Evolutionary conservation across 2,329 filamentous ascomycete species (phyloP).

Genomic region (Hypoxylon rubiginosum): DNA sequence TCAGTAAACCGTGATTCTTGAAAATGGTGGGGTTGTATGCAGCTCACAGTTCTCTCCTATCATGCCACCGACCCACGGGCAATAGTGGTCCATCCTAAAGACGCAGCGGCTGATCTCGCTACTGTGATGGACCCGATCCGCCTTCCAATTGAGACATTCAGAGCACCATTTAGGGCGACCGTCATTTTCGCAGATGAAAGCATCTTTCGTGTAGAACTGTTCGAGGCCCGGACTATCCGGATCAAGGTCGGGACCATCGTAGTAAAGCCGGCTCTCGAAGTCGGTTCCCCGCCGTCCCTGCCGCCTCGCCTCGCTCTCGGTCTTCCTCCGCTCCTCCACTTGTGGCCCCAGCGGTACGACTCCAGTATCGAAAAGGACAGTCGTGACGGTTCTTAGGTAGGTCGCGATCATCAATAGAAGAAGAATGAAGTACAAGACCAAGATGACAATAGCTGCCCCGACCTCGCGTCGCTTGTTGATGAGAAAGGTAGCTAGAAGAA

Average conservation of each 20-base stretch:
- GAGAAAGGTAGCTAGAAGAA: slow-evolving; percentile 75
- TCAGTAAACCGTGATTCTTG: slow-evolving; percentile 1
- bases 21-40: neutral
- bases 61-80: slow-evolving; percentile 96
- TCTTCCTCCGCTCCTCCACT: slow-evolving; percentile 49
- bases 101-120: slow-evolving; percentile 86
- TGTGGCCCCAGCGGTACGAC: slow-evolving; percentile 75
- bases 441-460: slow-evolving; percentile 75
- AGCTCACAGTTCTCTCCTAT: slow-evolving; percentile 80
- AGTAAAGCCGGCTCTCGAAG: slow-evolving; percentile 54
- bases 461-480: slow-evolving; percentile 63
- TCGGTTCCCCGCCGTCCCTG: slow-evolving; percentile 45
- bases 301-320: slow-evolving; percentile 46
- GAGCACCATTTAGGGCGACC: slow-evolving; percentile 91
- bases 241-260: slow-evolving; percentile 58
- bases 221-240: slow-evolving; percentile 78
- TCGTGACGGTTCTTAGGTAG: slow-evolving; percentile 79
- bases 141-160: slow-evolving; percentile 87
- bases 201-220: slow-evolving; percentile 83
- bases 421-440: slow-evolving; percentile 80
- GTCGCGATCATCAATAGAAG: slow-evolving; percentile 74
- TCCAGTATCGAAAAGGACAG: slow-evolving; percentile 78
- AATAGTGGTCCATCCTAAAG: slow-evolving; percentile 94
- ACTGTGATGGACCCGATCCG: slow-evolving; percentile 89
- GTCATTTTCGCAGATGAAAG: slow-evolving; percentile 85